phyloP scores from a whole-genome alignment of 164 flowering plant genomes.

The Nymphaea colorata region DNA sequence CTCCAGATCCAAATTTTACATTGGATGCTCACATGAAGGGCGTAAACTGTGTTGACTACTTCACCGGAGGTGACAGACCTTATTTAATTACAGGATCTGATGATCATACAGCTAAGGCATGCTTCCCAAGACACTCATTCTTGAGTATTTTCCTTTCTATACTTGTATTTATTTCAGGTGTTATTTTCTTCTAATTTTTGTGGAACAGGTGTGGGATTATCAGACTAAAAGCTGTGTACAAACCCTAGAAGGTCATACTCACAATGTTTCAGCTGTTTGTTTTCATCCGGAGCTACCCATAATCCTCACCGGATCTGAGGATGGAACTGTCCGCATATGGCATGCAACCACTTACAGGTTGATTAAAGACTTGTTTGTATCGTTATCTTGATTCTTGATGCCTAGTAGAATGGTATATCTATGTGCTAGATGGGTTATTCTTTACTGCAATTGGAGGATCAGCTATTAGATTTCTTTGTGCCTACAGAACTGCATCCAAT shows the following conservation, averaged over 20 bases:
- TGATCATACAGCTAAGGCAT: slow-evolving; percentile 94
- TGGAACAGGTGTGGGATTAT: slow-evolving; percentile 84
- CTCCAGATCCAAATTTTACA: slow-evolving; percentile 86
- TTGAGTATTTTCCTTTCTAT: too few relatives aligned
- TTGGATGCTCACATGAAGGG: slow-evolving; percentile 91
- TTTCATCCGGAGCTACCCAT: slow-evolving; percentile 93
- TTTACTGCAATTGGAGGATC: background rate
- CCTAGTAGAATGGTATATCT: too few relatives aligned
- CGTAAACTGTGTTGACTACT: slow-evolving; percentile 91
- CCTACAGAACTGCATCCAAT: background rate
- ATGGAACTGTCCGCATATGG: slow-evolving; percentile 93
- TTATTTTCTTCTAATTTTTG: background rate
- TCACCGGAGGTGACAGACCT: slow-evolving; percentile 84
- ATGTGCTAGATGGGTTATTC: too few relatives aligned
- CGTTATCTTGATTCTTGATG: too few relatives aligned
- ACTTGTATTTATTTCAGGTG: background rate
- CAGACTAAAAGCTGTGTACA: slow-evolving; percentile 91
- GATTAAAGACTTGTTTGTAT: background rate
- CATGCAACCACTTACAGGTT: slow-evolving; percentile 86
- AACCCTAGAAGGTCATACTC: slow-evolving; percentile 91
- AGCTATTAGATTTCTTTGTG: too few relatives aligned
- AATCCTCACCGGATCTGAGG: slow-evolving; percentile 92
- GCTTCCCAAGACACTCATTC: background rate
- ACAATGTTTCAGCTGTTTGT: slow-evolving; percentile 20
- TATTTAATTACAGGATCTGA: slow-evolving; percentile 89